Evolutionary conservation across 2,329 filamentous ascomycete genomes (phyloP).

Genomic region (Biscogniauxia mediterranea): DNA sequence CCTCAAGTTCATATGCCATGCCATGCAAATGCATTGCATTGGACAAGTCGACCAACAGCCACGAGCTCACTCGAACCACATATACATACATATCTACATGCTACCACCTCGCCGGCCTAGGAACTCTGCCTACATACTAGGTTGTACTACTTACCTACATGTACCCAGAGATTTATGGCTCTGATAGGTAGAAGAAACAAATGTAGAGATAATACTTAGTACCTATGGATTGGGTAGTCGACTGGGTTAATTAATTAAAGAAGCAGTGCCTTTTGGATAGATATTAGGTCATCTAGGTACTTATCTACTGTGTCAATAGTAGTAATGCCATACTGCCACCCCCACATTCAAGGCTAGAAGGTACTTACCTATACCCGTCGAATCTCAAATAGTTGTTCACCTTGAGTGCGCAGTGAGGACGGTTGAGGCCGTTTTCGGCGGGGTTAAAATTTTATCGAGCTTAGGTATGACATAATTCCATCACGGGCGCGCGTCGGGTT

Average conservation of each 20-base stretch:
- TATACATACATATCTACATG: background rate
- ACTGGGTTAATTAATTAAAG: too few species aligned
- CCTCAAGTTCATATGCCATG: background rate
- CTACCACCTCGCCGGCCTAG: background rate
- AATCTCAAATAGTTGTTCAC: background rate
- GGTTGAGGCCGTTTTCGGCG: background rate
- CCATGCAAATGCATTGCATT: background rate
- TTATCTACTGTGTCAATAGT: too few species aligned
- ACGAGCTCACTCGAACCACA: background rate
- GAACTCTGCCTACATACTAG: background rate
- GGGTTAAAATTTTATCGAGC: background rate
- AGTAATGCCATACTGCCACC: background rate
- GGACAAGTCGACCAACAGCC: background rate
- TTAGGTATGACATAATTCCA: background rate
- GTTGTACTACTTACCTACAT: background rate
- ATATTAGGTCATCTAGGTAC: too few species aligned
- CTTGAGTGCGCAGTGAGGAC: too few species aligned
- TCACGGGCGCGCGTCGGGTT: background rate
- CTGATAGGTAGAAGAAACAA: too few species aligned
- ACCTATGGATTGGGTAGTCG: too few species aligned
- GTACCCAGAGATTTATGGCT: too few species aligned
- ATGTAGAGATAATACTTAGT: too few species aligned
- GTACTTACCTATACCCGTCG: background rate
- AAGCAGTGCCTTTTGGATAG: too few species aligned
- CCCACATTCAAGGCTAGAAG: background rate